These are phyloP conservation scores for Apiospora marii DNA, from an alignment of 2,329 filamentous ascomycete genomes.

Conservation along the genomic window DNA sequence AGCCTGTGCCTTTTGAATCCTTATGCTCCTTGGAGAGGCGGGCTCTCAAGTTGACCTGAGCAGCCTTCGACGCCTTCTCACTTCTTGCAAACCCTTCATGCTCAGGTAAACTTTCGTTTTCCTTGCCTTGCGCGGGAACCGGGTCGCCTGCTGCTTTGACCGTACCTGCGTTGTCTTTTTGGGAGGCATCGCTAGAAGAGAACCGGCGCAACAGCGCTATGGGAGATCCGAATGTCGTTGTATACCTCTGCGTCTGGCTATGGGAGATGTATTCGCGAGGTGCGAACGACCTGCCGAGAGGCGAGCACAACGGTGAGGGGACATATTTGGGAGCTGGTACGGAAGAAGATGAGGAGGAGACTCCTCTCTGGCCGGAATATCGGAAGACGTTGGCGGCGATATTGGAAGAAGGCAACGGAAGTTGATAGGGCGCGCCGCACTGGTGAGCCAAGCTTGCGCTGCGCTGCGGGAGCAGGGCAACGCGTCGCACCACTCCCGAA, in stretches of 20 bases:
- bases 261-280: background rate
- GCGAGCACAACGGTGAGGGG: background rate
- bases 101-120: background rate
- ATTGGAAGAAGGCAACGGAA: slow-evolving; percentile 29
- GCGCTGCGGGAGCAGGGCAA: slow-evolving; percentile 56
- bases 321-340: background rate
- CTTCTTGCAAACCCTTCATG: slow-evolving; percentile 73
- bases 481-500: slow-evolving; percentile 57
- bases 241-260: slow-evolving; percentile 3
- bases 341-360: background rate
- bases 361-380: background rate
- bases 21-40: slow-evolving; percentile 86
- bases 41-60: slow-evolving; percentile 88
- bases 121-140: background rate
- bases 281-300: background rate
- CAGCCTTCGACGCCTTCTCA: slow-evolving; percentile 85
- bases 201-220: slow-evolving; percentile 28
- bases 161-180: slow-evolving; percentile 9
- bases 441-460: slow-evolving; percentile 41
- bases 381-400: slow-evolving; percentile 28
- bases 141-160: background rate
- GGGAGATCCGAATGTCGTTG: slow-evolving; percentile 22
- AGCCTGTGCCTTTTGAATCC: slow-evolving; percentile 59
- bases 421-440: slow-evolving; percentile 28
- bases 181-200: slow-evolving; percentile 30